A percentile compares a stretch with the other conserved stretches of the same genome.
Conservation (phyloP, 2,329 filamentous ascomycete genomes). For the Phyllosticta ampelicida region DNA sequence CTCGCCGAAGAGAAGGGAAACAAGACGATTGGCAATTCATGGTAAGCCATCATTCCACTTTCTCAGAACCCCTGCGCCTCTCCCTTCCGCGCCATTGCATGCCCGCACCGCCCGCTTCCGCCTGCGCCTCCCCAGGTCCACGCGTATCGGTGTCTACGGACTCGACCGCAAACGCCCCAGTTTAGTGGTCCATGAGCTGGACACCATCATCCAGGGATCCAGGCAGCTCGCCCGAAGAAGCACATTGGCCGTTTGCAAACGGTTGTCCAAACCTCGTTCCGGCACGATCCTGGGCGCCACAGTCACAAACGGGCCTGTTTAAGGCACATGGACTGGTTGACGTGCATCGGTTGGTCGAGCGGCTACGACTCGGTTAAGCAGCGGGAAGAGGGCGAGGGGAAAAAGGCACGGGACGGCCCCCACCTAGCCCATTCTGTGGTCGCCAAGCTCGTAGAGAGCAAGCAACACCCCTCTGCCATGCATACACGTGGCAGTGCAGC, state of each 20-base stretch:
- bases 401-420: constrained; percentile 10
- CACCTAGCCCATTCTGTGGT: background rate
- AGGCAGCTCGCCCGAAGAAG: background rate
- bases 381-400: background rate
- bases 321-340: constrained; percentile 4
- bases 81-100: constrained; percentile 1
- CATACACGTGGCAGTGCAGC: constrained; percentile 13
- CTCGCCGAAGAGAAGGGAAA: constrained; percentile 79
- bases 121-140: background rate
- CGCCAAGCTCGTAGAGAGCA: background rate
- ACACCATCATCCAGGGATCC: background rate
- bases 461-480: constrained; percentile 1
- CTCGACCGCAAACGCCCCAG: background rate
- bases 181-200: background rate
- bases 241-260: background rate
- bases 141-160: background rate
- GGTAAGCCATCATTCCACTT: constrained; percentile 50
- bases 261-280: background rate
- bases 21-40: constrained; percentile 88
- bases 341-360: background rate
- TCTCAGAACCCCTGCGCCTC: constrained; percentile 8
- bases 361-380: constrained; percentile 3
- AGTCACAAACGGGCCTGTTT: background rate
- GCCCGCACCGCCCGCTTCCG: background rate
- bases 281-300: background rate